Evolutionary conservation across 768 basidiomycete genomes (phyloP).

Genomic region (Lactifluus rugatus): DNA sequence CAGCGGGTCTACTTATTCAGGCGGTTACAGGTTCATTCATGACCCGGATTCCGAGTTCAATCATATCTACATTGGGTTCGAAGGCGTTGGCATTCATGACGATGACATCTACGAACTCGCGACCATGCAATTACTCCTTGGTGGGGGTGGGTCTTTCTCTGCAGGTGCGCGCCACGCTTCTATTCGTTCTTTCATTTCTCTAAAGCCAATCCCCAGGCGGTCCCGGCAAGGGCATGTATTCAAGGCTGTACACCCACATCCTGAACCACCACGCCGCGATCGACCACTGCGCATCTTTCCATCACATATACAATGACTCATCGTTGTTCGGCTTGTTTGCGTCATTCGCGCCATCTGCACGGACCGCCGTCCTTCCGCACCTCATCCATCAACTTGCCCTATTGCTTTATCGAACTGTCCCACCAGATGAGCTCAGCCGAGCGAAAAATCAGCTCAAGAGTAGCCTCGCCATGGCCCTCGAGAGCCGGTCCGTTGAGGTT

Average conservation of each 20-base stretch:
- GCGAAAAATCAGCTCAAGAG: constrained; percentile 96
- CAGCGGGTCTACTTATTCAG: constrained; percentile 54
- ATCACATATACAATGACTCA: constrained; percentile 93
- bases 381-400: constrained; percentile 82
- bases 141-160: constrained; percentile 94
- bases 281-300: constrained; percentile 94
- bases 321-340: constrained; percentile 90
- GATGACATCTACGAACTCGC: constrained; percentile 90
- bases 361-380: constrained; percentile 62
- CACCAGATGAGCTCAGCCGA: constrained; percentile 60
- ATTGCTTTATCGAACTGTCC: constrained; percentile 60
- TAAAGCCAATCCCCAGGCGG: constrained; percentile 46
- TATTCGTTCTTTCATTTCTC: background rate
- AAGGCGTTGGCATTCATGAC: constrained; percentile 84
- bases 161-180: constrained; percentile 43
- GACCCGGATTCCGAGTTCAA: constrained; percentile 65
- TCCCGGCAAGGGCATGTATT: constrained; percentile 99
- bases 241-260: constrained; percentile 89
- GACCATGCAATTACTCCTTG: constrained; percentile 88
- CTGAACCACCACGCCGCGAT: constrained; percentile 90
- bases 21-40: constrained; percentile 66
- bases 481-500: constrained; percentile 75
- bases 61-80: constrained; percentile 88
- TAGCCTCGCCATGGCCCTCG: constrained; percentile 88
- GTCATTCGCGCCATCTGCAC: constrained; percentile 59